Base-by-base conservation (phyloP, 2,329 filamentous ascomycete genomes). In the Ilyonectria mors-panacis region DNA sequence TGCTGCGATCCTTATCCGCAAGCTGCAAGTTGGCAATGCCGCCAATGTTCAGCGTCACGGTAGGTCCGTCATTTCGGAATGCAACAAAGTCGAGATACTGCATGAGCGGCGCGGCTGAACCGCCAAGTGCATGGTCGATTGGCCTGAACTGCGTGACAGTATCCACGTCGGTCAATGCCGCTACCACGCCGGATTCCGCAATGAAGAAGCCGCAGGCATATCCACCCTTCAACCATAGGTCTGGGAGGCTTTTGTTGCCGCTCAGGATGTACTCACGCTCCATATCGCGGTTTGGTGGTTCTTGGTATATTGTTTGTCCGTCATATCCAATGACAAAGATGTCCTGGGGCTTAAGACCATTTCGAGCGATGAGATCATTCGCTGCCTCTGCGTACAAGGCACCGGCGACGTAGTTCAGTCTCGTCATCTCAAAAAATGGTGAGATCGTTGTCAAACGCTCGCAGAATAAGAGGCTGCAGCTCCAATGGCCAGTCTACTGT, bases 1-100 rank as follows among this genome's bases (percentile, higher is more conserved):
- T 68, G 66, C 69, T 67, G 15, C 76, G 71, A 50, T 78, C 75
- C 21, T 63, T 58, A 21, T 77, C 63, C 17, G 75, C 76, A 8
- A 77, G 71, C 65, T 78, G 76, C 55, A 78, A 39, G 62, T 78
- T 78, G 42, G 76, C 76, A 21, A 78, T 78, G n/a, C 76, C 76
- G 33, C 76, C 76, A 67, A 74, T 78, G 51, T 78, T 78, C 12
- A 78, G 65, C 33, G 76, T 77, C 6, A 73, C 74, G 1, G 68
- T 71, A 4, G 71, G 72, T 1, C 63, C 71, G 48, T 73, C 71
- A 30, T 74, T 65, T 6, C 75, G 74, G 53, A 78, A 78, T 5
- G 75, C 62, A 13, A 76, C 75, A 64, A 77, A 78, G 66, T 78
- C 76, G 15, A 78, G 74, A 65, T 78, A 78, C 60, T 78, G 76